These are phyloP conservation scores for Leonotis leonurus DNA, from an alignment of 257 asterid species.

Conservation along the genomic window DNA sequence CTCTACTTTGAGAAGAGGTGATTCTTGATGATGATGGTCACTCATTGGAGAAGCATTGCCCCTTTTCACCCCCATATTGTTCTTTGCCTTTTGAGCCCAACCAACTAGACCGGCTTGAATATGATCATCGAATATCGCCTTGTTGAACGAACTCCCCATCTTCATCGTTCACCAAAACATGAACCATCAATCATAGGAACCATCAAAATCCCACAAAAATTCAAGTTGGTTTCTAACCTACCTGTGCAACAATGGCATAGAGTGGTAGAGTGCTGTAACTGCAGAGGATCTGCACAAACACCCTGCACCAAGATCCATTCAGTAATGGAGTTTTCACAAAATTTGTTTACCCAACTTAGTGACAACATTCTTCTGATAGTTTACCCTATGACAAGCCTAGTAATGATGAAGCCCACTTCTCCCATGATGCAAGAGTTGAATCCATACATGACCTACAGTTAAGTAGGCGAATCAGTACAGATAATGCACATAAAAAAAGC, in stretches of 20 bases:
- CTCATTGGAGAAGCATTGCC: conserved; percentile 7
- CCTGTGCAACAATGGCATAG: conserved; percentile 75
- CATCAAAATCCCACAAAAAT: neutral
- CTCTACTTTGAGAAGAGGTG: conserved; percentile 17
- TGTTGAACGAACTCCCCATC: conserved; percentile 73
- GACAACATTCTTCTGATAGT: neutral
- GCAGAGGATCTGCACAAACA: conserved; percentile 60
- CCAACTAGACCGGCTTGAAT: conserved; percentile 45
- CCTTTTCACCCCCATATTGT: conserved; percentile 19
- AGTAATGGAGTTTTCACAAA: neutral
- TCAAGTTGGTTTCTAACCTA: neutral
- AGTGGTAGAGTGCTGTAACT: conserved; percentile 81
- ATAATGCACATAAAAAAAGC: neutral
- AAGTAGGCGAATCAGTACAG: neutral
- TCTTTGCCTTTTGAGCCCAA: conserved; percentile 58
- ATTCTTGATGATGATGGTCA: conserved; percentile 18
- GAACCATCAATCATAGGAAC: neutral
- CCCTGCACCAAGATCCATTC: conserved; percentile 26
- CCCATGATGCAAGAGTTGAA: conserved; percentile 79
- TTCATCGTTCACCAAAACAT: neutral
- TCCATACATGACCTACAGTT: conserved; percentile 31
- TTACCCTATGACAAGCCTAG: conserved; percentile 59
- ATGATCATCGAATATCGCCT: conserved; percentile 45
- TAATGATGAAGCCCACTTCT: conserved; percentile 31
- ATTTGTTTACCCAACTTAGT: neutral